Base-by-base conservation (phyloP, 805 yeast genomes). In the Zygosaccharomyces bailii region DNA sequence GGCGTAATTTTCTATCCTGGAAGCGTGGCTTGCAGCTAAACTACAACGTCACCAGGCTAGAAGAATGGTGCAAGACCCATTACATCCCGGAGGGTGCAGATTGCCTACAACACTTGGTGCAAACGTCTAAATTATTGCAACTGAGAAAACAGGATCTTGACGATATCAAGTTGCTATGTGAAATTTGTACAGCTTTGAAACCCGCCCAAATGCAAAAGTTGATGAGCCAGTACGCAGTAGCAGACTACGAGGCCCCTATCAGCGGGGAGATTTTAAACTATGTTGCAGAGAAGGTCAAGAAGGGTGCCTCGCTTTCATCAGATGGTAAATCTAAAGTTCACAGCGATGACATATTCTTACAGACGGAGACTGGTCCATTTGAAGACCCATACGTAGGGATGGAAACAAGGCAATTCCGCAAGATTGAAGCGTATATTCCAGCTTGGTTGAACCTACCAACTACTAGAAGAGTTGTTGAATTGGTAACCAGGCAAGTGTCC, bases 21-120 rank as follows among this genome's bases (percentile, higher is more conserved):
- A 93, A 91, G 71, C 84, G 99, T 63, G 98, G 98, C 38, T 76
- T 93, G 55, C 99, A 93, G 69, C 80, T 93, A 68, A 93, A 89
- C 65, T 93, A 93, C 70, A 93, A 93, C 66, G 95, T 90, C 43
- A 93, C 99, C 2, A 79, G 98, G 59, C 76, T 93, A 57, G 97
- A 89, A 66, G 99, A 93, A 70, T 93, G 99, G 99, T 91, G 98
- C 68, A 91, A 88, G 70, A 80, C 88, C 5, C 96, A 91, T 65
- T 90, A 85, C 42, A 79, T 93, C 50, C 84, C 85, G 40, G 96
- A 90, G 62, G 96, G 95, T 2, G 78, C 91, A 3, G 79, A 82
- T 30, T 82, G 88, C 60, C 75, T 93, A 62, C 82, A 83, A 50
- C 97, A 90, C 61, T 73, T 93, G 60, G 75, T 89, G 54, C 98